A percentile compares a stretch with the other conserved stretches of the same genome.
phyloP scores from a whole-genome alignment of 2,329 filamentous ascomycete species.

The Alternaria solani region DNA sequence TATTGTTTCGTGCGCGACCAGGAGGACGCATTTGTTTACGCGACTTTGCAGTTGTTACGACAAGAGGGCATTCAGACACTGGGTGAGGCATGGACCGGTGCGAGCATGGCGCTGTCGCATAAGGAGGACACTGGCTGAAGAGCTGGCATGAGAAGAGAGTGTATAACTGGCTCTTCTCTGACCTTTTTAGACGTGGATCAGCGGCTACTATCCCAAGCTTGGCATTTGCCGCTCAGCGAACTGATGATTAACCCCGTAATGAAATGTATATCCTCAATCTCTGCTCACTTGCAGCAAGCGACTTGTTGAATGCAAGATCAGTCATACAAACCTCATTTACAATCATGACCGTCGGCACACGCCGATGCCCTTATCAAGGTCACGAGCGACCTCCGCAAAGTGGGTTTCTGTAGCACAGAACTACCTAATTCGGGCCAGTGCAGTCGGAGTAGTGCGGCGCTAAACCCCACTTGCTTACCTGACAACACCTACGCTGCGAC shows the following conservation, averaged over 20 bases:
- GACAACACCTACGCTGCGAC: conserved; percentile 14
- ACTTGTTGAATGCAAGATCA: background rate
- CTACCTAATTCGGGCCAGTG: conserved; percentile 15
- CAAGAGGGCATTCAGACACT: conserved; percentile 1
- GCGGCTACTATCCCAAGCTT: conserved; percentile 9
- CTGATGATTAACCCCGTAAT: conserved; percentile 17
- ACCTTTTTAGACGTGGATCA: conserved; percentile 1
- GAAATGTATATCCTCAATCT: conserved; percentile 20
- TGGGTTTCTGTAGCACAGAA: conserved; percentile 11
- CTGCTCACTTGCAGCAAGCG: background rate
- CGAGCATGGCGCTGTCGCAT: background rate
- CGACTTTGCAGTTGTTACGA: conserved; percentile 3
- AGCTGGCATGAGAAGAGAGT: background rate
- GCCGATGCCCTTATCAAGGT: conserved; percentile 13
- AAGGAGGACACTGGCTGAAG: background rate
- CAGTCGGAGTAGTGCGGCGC: background rate
- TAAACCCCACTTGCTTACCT: conserved; percentile 17
- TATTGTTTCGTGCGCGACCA: conserved; percentile 12
- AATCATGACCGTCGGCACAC: conserved; percentile 3
- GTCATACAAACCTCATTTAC: background rate
- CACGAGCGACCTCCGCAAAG: conserved; percentile 12
- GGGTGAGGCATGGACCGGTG: background rate
- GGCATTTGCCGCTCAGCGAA: conserved; percentile 6
- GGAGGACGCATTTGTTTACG: conserved; percentile 14
- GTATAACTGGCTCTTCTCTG: background rate